A percentile compares a stretch with the other conserved stretches of the same genome.
Evolutionary conservation across 2,329 filamentous ascomycete species (phyloP).

Genomic region (Periconia sp.): DNA sequence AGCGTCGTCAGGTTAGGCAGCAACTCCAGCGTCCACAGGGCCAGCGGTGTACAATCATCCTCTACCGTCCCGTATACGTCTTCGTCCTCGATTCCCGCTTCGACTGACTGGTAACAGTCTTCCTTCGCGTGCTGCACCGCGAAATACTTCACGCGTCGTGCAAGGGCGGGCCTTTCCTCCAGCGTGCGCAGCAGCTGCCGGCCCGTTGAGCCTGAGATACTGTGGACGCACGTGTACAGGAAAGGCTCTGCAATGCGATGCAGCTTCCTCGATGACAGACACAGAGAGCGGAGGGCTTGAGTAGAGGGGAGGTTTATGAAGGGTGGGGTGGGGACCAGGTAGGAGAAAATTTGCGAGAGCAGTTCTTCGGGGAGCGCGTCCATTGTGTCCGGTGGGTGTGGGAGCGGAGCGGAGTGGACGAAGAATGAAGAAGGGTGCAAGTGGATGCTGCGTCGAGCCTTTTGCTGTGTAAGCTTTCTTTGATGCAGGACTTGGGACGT

Average conservation of each 20-base stretch:
- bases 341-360: neutral
- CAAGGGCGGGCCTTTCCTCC: neutral
- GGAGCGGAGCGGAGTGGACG: neutral
- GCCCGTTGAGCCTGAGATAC: neutral
- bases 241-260: neutral
- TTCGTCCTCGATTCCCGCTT: neutral
- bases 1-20: neutral
- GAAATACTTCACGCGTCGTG: neutral
- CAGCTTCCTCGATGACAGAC: neutral
- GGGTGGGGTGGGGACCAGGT: neutral
- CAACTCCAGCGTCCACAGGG: neutral
- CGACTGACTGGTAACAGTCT: neutral
- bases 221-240: neutral
- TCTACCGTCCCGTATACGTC: neutral
- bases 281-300: neutral
- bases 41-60: neutral
- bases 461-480: too few species aligned
- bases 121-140: neutral
- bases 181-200: neutral
- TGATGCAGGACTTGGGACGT: too few species aligned
- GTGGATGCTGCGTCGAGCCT: too few species aligned
- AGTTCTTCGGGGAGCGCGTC: constrained; percentile 1
- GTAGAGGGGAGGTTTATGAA: neutral
- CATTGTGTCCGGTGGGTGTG: neutral
- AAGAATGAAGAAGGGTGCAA: too few species aligned